Evolutionary conservation across 805 yeast species (phyloP).

Genomic region (Komagataella pseudopastoris): DNA sequence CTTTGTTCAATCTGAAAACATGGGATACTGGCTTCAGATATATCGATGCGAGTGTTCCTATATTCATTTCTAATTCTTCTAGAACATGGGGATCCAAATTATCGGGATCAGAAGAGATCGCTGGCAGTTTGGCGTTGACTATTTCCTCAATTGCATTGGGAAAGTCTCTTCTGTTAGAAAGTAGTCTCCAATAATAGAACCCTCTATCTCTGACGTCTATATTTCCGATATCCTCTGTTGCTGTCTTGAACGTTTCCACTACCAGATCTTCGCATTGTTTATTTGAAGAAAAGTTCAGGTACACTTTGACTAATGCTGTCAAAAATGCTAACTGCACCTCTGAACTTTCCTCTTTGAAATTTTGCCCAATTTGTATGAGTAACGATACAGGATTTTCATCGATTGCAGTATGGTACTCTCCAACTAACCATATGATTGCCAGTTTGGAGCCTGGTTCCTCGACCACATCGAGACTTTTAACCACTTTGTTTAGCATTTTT

Average conservation of each 20-base stretch:
- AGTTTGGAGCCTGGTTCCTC: slow-evolving; percentile 71
- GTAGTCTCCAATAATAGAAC: slow-evolving; percentile 70
- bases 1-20: slow-evolving; percentile 56
- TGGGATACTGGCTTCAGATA: slow-evolving; percentile 75
- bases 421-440: slow-evolving; percentile 75
- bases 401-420: slow-evolving; percentile 47
- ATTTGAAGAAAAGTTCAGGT: slow-evolving; percentile 34
- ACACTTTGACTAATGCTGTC: slow-evolving; percentile 63
- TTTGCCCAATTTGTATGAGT: slow-evolving; percentile 26
- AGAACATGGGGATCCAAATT: slow-evolving; percentile 54
- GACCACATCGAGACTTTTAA: slow-evolving; percentile 32
- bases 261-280: slow-evolving; percentile 39
- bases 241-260: slow-evolving; percentile 42
- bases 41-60: slow-evolving; percentile 74
- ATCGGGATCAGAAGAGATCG: slow-evolving; percentile 53
- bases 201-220: slow-evolving; percentile 87
- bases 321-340: slow-evolving; percentile 66
- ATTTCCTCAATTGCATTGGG: slow-evolving; percentile 32
- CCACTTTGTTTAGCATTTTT: slow-evolving; percentile 27
- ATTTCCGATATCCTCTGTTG: slow-evolving; percentile 63
- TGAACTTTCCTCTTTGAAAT: slow-evolving; percentile 48
- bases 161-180: slow-evolving; percentile 34
- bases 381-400: slow-evolving; percentile 22
- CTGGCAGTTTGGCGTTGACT: slow-evolving; percentile 48
- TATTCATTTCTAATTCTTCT: slow-evolving; percentile 71